Percentiles rank a stretch among this genome's conserved stretches.
These are phyloP conservation scores for Tetradesmus obliquus DNA, from an alignment of 139 green algal species.

Conservation along the genomic window DNA sequence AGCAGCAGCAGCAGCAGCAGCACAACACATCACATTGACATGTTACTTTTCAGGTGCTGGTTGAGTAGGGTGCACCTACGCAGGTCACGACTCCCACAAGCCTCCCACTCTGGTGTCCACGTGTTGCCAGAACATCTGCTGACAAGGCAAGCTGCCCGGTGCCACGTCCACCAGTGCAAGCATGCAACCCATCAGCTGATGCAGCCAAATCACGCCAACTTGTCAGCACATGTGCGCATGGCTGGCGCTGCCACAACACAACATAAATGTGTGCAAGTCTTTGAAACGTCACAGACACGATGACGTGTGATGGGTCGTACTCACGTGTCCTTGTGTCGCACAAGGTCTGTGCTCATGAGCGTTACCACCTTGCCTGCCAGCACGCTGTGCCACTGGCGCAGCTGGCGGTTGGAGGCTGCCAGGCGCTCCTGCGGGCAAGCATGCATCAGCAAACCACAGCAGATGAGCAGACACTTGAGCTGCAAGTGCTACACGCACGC, in stretches of 20 bases:
- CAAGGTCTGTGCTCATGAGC: conserved; percentile 79
- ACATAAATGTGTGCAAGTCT: too few species aligned
- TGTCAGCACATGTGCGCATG: not conserved
- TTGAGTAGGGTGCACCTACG: too few species aligned
- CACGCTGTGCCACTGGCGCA: conserved; percentile 74
- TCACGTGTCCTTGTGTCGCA: conserved; percentile 71
- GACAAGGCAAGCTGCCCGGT: too few species aligned
- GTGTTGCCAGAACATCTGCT: too few species aligned
- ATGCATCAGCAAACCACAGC: not conserved
- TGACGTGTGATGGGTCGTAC: not conserved
- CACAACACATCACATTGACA: not conserved
- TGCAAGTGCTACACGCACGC: not conserved
- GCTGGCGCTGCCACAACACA: too few species aligned
- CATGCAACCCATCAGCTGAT: too few species aligned
- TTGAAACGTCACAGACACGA: not conserved
- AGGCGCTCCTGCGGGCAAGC: conserved; percentile 55
- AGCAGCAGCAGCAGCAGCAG: not conserved
- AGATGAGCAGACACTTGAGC: not conserved
- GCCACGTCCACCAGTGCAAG: too few species aligned
- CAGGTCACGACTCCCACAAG: too few species aligned
- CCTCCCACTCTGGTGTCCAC: too few species aligned
- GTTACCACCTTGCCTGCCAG: conserved; percentile 66
- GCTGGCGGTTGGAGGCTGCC: conserved; percentile 63
- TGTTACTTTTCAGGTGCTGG: too few species aligned
- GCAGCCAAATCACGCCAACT: too few species aligned